phyloP scores from a whole-genome alignment of 73 alveolate species.

The Tetrahymena malaccensis region DNA sequence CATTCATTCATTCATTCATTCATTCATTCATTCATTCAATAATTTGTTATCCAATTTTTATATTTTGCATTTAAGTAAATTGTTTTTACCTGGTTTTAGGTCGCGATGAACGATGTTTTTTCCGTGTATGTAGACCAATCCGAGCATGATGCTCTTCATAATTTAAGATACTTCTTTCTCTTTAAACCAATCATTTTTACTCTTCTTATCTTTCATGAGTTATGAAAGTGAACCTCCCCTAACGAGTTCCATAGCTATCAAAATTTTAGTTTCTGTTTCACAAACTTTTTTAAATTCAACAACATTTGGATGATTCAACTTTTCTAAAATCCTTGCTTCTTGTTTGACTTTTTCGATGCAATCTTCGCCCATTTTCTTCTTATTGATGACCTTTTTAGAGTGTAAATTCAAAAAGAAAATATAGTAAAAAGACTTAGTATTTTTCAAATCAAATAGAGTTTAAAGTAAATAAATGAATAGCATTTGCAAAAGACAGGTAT shows the following conservation, averaged over 20 bases:
- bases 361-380: slow-evolving; percentile 36
- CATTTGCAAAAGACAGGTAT: too few relatives aligned
- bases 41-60: too few relatives aligned
- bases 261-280: slow-evolving; percentile 33
- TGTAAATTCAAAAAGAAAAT: background rate
- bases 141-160: slow-evolving; percentile 48
- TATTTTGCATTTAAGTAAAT: too few relatives aligned
- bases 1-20: too few relatives aligned
- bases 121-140: slow-evolving; percentile 56
- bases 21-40: too few relatives aligned
- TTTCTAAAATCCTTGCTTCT: slow-evolving; percentile 54
- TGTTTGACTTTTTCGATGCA: slow-evolving; percentile 40
- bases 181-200: slow-evolving; percentile 27
- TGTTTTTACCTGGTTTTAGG: slow-evolving; percentile 48
- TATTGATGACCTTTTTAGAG: background rate
- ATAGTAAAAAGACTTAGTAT: background rate
- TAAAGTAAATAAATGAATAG: background rate
- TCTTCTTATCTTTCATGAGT: slow-evolving; percentile 8
- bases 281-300: slow-evolving; percentile 59
- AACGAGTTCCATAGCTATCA: slow-evolving; percentile 61
- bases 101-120: slow-evolving; percentile 52
- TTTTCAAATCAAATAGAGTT: background rate
- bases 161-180: slow-evolving; percentile 54
- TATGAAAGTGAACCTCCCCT: slow-evolving; percentile 49
- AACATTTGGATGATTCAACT: slow-evolving; percentile 59